These are phyloP conservation scores for Russula emetica DNA, from an alignment of 768 basidiomycete genomes.

Conservation along the genomic window DNA sequence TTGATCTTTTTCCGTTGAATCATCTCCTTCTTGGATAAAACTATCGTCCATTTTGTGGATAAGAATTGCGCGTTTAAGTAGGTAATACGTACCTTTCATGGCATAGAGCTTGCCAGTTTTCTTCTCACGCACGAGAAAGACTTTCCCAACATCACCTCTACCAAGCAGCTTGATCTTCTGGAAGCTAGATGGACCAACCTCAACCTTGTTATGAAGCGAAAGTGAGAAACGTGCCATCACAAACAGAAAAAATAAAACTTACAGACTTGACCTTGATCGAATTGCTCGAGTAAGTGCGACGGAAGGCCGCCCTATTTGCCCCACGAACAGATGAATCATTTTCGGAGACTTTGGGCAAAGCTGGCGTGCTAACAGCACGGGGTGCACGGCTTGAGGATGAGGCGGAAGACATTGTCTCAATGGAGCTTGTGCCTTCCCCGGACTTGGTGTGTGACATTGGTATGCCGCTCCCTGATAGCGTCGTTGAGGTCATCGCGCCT, in stretches of 20 bases:
- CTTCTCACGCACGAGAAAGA: slow-evolving; percentile 97
- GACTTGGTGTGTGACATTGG: slow-evolving; percentile 39
- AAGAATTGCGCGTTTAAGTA: slow-evolving; percentile 22
- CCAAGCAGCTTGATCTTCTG: slow-evolving; percentile 97
- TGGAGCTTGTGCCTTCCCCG: slow-evolving; percentile 55
- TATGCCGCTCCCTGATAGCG: slow-evolving; percentile 47
- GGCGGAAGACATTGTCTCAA: slow-evolving; percentile 74
- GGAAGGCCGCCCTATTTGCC: slow-evolving; percentile 69
- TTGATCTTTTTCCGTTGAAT: slow-evolving; percentile 99
- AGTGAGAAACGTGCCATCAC: slow-evolving; percentile 7
- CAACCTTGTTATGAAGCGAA: slow-evolving; percentile 52
- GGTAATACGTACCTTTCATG: slow-evolving; percentile 86
- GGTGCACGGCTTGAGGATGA: slow-evolving; percentile 57
- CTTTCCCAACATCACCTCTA: slow-evolving; percentile 97
- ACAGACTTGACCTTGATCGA: slow-evolving; percentile 93
- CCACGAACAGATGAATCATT: slow-evolving; percentile 40
- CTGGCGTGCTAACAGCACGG: slow-evolving; percentile 34
- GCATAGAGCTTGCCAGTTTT: slow-evolving; percentile 94
- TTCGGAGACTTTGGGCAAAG: slow-evolving; percentile 41
- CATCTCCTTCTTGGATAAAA: slow-evolving; percentile 99
- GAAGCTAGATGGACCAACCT: slow-evolving; percentile 92
- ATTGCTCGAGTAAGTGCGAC: slow-evolving; percentile 94
- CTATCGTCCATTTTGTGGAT: slow-evolving; percentile 42
- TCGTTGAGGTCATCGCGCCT: slow-evolving; percentile 52
- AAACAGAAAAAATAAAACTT: slow-evolving; percentile 34